Evolutionary conservation across 441 rosid genomes (phyloP).

Genomic region (Syzygium malaccense): DNA sequence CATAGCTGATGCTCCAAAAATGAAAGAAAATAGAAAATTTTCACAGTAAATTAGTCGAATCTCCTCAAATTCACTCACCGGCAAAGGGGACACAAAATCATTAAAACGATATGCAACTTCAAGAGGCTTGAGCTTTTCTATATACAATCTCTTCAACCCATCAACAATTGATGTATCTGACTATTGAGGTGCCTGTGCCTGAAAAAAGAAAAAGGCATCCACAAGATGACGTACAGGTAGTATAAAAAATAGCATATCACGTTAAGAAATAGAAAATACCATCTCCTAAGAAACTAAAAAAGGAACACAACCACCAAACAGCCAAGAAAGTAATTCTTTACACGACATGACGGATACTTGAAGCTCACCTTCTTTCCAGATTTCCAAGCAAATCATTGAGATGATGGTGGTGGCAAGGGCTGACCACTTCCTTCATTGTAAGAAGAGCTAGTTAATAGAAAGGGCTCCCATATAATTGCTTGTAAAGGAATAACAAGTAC

Average conservation of each 20-base stretch:
- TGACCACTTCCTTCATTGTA: not conserved
- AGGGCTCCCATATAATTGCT: not conserved
- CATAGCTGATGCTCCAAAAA: not conserved
- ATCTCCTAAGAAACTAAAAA: not conserved
- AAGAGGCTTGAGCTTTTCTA: conserved; percentile 83
- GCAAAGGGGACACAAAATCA: conserved; percentile 37
- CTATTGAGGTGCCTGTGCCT: not conserved
- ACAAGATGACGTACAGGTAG: not conserved
- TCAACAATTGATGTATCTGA: not conserved
- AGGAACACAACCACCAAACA: not conserved
- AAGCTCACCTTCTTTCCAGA: conserved; percentile 8
- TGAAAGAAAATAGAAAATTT: not conserved
- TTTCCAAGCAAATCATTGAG: conserved; percentile 3
- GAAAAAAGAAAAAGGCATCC: not conserved
- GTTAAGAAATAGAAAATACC: not conserved
- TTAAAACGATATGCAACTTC: conserved; percentile 80
- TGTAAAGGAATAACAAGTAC: not conserved
- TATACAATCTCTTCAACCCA: conserved; percentile 60
- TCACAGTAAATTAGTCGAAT: not conserved
- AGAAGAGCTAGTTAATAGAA: not conserved
- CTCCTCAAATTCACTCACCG: conserved; percentile 36
- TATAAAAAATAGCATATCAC: not conserved
- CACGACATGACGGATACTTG: not conserved
- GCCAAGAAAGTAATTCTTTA: not conserved
- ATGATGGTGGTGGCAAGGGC: not conserved